Evolutionary conservation across 352 stramenopile genomes (phyloP), one percentile per base, ranked within the genome.

Genomic region (Thalassiosira ordinaria): DNA sequence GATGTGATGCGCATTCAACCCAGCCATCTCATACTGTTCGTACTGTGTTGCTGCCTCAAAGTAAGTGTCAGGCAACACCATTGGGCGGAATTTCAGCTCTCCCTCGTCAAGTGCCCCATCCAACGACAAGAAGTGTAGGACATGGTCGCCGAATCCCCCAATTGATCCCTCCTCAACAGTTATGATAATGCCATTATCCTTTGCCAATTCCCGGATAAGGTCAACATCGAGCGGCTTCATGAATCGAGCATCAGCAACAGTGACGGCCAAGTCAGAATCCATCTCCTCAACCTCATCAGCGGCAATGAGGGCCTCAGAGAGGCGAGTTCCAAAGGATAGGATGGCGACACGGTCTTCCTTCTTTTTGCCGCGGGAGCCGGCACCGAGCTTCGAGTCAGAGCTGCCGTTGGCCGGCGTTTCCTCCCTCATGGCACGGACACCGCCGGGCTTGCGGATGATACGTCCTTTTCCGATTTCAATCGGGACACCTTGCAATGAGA

Each of bases 171-270:
- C 94, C 84, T 97, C 94, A 22, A 96, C 78, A 14, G 94, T 96
- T 59, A 97, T 91, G 66, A 97, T 78, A 33, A 95, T 91, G 55
- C 88, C 84, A 80, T 96, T 89, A 47, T 95, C 85, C 65, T 89
- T 77, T 2, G 91, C 93, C 16, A 97, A 84, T 39, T 94, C 59
- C 41, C 91, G 74, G 16, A 97, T 90, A 46, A 96, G 78, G 62
- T 96, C 92, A 7, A 91, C 82, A 80, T 97, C 93, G 24, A 97
- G 66, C 20, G 94, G 94, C 80, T 97, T 97, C 91, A 96, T 95
- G 82, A 95, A 96, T 18, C 94, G 86, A 37, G 91, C 94, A 84
- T 97, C 94, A 46, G 93, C 94, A 29, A 97, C 94, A 2, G 92
- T 96, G 0, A 96, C 91, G 29, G 85, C 85, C 44, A 97, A 59